These are phyloP conservation scores for Flaveria linearis DNA, from an alignment of 129 eudicot genomes.

Conservation along the genomic window DNA sequence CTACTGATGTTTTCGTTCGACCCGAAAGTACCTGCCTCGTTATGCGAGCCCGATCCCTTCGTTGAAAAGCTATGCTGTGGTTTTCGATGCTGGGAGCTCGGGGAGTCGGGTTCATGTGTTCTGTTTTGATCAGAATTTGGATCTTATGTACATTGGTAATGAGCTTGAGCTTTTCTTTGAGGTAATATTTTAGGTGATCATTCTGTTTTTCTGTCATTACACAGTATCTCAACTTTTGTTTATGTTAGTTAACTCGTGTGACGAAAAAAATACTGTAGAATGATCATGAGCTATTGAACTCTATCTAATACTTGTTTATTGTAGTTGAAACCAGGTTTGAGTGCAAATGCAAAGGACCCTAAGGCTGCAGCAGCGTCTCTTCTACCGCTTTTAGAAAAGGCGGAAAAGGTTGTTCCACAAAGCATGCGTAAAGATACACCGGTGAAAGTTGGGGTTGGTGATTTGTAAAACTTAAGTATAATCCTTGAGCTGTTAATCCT, in stretches of 20 bases:
- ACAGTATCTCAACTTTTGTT: not conserved
- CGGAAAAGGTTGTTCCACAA: constrained; percentile 60
- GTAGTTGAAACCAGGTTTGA: constrained; percentile 74
- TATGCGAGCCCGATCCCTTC: constrained; percentile 11
- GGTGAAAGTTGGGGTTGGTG: constrained; percentile 78
- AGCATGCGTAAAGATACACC: constrained; percentile 57
- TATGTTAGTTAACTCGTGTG: not conserved
- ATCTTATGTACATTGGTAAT: constrained; percentile 70
- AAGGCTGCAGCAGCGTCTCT: constrained; percentile 69
- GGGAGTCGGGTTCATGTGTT: constrained; percentile 84
- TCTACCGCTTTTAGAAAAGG: constrained; percentile 51
- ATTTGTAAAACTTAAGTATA: constrained; percentile 5
- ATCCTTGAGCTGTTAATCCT: not conserved
- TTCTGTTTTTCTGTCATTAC: not conserved
- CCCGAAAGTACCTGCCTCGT: constrained; percentile 48
- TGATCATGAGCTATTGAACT: not conserved
- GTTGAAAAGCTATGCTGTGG: constrained; percentile 51
- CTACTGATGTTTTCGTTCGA: constrained; percentile 18
- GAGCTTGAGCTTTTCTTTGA: constrained; percentile 72
- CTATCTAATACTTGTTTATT: constrained; percentile 20
- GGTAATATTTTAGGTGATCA: constrained; percentile 35
- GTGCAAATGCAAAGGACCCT: constrained; percentile 65
- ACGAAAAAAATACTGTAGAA: not conserved
- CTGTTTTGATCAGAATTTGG: constrained; percentile 64
- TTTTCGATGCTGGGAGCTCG: constrained; percentile 86